Evolutionary conservation across 345 rosid genomes (phyloP).

Genomic region (Xanthoceras sorbifolium): DNA sequence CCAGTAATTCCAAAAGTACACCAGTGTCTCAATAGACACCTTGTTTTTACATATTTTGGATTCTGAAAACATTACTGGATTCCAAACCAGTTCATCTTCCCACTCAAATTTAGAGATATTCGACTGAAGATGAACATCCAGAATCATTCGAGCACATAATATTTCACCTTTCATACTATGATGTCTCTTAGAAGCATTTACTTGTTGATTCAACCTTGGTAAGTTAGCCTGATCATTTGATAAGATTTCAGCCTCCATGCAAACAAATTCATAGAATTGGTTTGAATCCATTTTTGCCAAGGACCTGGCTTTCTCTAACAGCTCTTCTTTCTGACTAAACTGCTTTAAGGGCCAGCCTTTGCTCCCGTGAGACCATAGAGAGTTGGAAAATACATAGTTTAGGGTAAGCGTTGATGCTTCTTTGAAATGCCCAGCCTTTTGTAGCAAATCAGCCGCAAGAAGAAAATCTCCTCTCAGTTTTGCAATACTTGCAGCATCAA

Average conservation of each 20-base stretch:
- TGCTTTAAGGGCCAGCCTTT: conserved; percentile 54
- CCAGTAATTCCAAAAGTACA: conserved; percentile 54
- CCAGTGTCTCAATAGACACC: conserved; percentile 41
- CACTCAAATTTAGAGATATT: conserved; percentile 26
- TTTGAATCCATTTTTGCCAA: conserved; percentile 27
- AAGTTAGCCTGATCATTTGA: conserved; percentile 21
- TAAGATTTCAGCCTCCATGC: conserved; percentile 33
- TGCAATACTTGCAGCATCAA: conserved; percentile 40
- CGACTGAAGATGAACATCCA: conserved; percentile 34
- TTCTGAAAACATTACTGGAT: conserved; percentile 24
- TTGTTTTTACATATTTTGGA: conserved; percentile 1
- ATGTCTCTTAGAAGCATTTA: conserved; percentile 32
- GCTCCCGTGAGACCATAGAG: conserved; percentile 47
- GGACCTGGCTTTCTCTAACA: conserved; percentile 40
- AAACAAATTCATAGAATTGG: conserved; percentile 33
- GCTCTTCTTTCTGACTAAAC: conserved; percentile 32
- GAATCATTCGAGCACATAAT: conserved; percentile 39
- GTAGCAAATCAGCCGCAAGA: conserved; percentile 38
- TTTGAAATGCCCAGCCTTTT: conserved; percentile 32
- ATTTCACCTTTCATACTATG: conserved; percentile 38
- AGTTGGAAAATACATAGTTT: conserved; percentile 34
- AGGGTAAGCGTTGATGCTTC: conserved; percentile 39
- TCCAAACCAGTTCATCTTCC: conserved; percentile 30
- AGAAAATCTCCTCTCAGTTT: conserved; percentile 41
- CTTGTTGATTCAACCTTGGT: conserved; percentile 28